Conservation (phyloP, 495 filamentous ascomycete species). For the Podospora conica region DNA sequence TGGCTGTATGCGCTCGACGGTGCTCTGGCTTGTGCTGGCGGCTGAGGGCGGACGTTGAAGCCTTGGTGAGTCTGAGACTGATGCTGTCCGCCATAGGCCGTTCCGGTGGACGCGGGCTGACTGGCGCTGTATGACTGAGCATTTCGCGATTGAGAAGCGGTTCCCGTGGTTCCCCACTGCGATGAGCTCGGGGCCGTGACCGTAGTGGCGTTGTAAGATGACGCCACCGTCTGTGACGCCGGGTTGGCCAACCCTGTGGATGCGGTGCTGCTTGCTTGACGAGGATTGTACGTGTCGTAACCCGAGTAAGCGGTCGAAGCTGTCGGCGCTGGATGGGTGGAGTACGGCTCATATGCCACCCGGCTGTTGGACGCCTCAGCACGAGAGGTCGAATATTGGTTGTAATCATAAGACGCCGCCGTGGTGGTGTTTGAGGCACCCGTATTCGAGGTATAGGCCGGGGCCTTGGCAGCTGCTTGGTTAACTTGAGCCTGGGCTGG, state of each 20-base stretch:
- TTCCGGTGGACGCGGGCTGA: conserved; percentile 6
- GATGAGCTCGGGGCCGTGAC: conserved; percentile 12
- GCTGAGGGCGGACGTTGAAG: conserved; percentile 24
- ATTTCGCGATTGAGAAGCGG: conserved; percentile 17
- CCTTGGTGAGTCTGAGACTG: conserved; percentile 21
- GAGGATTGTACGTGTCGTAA: conserved; percentile 19
- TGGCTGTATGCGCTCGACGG: conserved; percentile 18
- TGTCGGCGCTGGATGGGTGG: conserved; percentile 8
- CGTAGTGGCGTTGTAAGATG: conserved; percentile 20
- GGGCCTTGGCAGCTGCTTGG: conserved; percentile 9
- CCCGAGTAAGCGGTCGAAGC: conserved; percentile 11
- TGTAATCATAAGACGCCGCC: conserved; percentile 18
- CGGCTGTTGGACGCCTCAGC: conserved; percentile 17
- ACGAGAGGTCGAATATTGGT: conserved; percentile 16
- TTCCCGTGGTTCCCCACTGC: conserved; percentile 21
- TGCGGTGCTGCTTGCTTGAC: conserved; percentile 12
- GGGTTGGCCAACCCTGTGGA: conserved; percentile 10
- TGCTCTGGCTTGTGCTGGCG: conserved; percentile 15
- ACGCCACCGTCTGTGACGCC: conserved; percentile 17
- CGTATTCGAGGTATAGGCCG: conserved; percentile 7
- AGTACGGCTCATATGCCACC: conserved; percentile 24
- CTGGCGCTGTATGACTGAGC: conserved; percentile 19
- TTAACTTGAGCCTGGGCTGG: conserved; percentile 5
- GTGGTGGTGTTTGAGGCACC: conserved; percentile 11
- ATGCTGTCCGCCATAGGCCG: conserved; percentile 12